phyloP scores from a whole-genome alignment of 495 filamentous ascomycete genomes.

The Penicillium verhagenii region DNA sequence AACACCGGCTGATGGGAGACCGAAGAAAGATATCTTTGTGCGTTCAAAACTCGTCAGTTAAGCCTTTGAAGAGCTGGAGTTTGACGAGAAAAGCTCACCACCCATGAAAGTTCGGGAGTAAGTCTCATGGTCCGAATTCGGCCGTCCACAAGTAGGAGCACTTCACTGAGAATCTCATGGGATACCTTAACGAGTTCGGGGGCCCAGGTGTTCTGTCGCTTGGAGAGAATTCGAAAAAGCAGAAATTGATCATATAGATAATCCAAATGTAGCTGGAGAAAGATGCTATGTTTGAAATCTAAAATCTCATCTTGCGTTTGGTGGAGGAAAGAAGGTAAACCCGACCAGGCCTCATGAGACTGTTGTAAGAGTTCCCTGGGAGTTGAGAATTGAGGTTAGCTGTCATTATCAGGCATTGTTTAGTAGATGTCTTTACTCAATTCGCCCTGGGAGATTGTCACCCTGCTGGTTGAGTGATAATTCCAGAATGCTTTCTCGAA shows the following conservation, averaged over 20 bases:
- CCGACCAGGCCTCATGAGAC: neutral
- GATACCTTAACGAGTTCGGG: slow-evolving; percentile 1
- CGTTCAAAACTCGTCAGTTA: neutral
- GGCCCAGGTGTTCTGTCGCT: neutral
- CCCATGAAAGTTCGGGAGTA: slow-evolving; percentile 1
- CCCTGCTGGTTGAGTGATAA: slow-evolving; percentile 40
- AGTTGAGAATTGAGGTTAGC: neutral
- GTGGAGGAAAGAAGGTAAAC: slow-evolving; percentile 3
- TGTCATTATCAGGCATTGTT: neutral
- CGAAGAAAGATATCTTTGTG: slow-evolving; percentile 13
- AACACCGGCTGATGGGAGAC: slow-evolving; percentile 16
- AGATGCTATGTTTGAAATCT: neutral
- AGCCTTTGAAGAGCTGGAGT: neutral
- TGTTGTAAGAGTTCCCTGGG: slow-evolving; percentile 1
- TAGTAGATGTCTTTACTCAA: neutral
- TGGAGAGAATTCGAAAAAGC: slow-evolving; percentile 2
- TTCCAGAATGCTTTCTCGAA: slow-evolving; percentile 53
- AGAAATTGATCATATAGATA: slow-evolving; percentile 6
- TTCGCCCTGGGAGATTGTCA: slow-evolving; percentile 1
- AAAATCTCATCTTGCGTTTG: neutral
- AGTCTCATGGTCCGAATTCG: neutral
- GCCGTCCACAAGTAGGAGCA: neutral
- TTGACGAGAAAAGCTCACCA: neutral
- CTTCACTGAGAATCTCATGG: neutral
- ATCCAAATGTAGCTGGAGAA: slow-evolving; percentile 2